Evolutionary conservation across 805 yeast species (phyloP).

Genomic region (Zygotorulaspora chibaensis): DNA sequence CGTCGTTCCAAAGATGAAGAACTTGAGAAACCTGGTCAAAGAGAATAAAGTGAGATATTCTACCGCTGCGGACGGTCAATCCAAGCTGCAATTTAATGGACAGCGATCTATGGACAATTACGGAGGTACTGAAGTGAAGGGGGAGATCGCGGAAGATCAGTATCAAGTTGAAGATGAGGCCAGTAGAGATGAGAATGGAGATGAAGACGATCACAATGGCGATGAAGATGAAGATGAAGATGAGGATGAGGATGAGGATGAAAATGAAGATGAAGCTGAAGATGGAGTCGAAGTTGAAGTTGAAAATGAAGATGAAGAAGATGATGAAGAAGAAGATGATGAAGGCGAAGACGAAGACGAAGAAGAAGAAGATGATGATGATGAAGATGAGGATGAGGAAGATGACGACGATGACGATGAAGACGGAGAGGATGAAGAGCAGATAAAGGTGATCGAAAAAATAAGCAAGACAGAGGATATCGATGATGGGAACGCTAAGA

Average conservation of each 20-base stretch:
- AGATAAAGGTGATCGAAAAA: constrained; percentile 19
- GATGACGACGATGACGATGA: constrained; percentile 8
- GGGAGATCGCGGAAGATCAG: constrained; percentile 1
- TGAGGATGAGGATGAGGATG: too few species aligned
- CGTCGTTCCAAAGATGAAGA: constrained; percentile 24
- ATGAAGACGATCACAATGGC: constrained; percentile 4
- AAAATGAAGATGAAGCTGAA: neutral
- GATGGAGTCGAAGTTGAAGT: constrained; percentile 14
- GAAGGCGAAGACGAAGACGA: constrained; percentile 16
- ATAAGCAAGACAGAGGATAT: constrained; percentile 20
- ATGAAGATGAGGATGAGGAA: constrained; percentile 17
- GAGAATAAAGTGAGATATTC: constrained; percentile 24
- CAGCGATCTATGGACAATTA: neutral
- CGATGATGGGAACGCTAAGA: constrained; percentile 8
- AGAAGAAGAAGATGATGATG: constrained; percentile 16
- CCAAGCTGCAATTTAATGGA: constrained; percentile 13
- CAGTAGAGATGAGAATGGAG: constrained; percentile 3
- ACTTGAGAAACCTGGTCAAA: constrained; percentile 19
- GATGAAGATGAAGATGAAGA: too few species aligned
- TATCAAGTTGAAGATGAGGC: neutral
- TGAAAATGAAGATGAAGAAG: constrained; percentile 11
- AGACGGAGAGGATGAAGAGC: constrained; percentile 10
- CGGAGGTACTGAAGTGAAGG: too few species aligned
- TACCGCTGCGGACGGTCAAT: constrained; percentile 13
- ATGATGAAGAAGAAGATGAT: constrained; percentile 16